Evolutionary conservation across 306 rosid genomes (phyloP).

Genomic region (Canavalia gladiata): DNA sequence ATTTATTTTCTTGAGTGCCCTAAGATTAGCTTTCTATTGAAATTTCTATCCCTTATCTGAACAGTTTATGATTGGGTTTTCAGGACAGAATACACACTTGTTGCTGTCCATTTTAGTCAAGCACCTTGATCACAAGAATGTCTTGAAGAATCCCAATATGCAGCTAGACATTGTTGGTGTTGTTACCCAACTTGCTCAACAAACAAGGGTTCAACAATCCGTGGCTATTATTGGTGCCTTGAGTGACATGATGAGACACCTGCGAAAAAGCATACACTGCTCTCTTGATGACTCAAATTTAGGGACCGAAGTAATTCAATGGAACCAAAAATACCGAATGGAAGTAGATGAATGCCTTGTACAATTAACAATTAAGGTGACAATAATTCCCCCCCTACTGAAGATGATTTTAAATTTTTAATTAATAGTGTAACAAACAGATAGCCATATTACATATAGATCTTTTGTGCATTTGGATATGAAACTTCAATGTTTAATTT

Average conservation of each 20-base stretch:
- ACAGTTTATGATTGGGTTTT: conserved; percentile 39
- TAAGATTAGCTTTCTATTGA: conserved; percentile 26
- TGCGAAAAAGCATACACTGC: conserved; percentile 90
- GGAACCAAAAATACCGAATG: conserved; percentile 75
- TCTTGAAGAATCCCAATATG: conserved; percentile 83
- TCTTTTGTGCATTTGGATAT: conserved; percentile 28
- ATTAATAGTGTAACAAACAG: conserved; percentile 20
- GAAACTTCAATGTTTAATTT: conserved; percentile 37
- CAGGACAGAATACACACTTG: conserved; percentile 92
- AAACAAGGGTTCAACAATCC: conserved; percentile 80
- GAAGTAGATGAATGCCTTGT: conserved; percentile 93
- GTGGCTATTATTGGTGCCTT: conserved; percentile 77
- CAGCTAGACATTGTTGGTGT: conserved; percentile 89
- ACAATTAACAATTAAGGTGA: conserved; percentile 86
- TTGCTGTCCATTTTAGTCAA: conserved; percentile 85
- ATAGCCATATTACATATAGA: conserved; percentile 33
- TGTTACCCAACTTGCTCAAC: conserved; percentile 76
- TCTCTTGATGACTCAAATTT: conserved; percentile 84
- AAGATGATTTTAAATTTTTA: conserved; percentile 48
- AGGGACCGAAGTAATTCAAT: conserved; percentile 74
- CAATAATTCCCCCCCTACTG: conserved; percentile 15
- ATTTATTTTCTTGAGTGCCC: conserved; percentile 47
- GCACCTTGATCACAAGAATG: conserved; percentile 97
- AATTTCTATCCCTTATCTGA: conserved; percentile 30
- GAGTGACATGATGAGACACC: conserved; percentile 93